Conservation (phyloP, 305 asterid genomes). For the Fraxinus platypoda region DNA sequence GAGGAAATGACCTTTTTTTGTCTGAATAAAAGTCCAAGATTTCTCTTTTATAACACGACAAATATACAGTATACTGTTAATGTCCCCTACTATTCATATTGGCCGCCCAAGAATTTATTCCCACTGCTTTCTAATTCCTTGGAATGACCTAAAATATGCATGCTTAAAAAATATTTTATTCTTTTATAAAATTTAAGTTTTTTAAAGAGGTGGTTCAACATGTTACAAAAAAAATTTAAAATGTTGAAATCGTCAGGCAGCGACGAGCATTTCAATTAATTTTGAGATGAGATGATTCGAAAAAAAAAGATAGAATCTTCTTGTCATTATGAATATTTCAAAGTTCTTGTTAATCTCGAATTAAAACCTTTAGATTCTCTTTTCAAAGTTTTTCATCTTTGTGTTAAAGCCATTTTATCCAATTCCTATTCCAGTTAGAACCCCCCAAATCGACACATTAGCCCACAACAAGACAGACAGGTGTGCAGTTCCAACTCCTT, state of each 20-base stretch:
- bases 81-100: not conserved
- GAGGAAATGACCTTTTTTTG: not conserved
- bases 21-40: constrained; percentile 12
- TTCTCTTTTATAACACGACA: constrained; percentile 8
- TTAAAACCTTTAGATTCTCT: constrained; percentile 1
- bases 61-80: not conserved
- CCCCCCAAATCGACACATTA: not conserved
- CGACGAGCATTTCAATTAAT: too few relatives aligned
- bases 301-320: not conserved
- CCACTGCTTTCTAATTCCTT: not conserved
- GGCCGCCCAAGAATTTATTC: constrained; percentile 20
- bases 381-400: not conserved
- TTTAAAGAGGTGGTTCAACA: not conserved
- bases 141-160: not conserved
- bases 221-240: not conserved
- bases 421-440: not conserved
- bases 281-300: not conserved
- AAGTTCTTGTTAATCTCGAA: not conserved
- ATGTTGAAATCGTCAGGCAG: not conserved
- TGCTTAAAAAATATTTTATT: too few relatives aligned
- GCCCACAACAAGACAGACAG: not conserved
- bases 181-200: not conserved
- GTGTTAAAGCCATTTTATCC: not conserved
- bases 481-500: constrained; percentile 15
- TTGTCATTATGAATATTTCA: not conserved